Evolutionary conservation across 768 basidiomycete species (phyloP).

Genomic region (Sporobolomyces phaffii): DNA sequence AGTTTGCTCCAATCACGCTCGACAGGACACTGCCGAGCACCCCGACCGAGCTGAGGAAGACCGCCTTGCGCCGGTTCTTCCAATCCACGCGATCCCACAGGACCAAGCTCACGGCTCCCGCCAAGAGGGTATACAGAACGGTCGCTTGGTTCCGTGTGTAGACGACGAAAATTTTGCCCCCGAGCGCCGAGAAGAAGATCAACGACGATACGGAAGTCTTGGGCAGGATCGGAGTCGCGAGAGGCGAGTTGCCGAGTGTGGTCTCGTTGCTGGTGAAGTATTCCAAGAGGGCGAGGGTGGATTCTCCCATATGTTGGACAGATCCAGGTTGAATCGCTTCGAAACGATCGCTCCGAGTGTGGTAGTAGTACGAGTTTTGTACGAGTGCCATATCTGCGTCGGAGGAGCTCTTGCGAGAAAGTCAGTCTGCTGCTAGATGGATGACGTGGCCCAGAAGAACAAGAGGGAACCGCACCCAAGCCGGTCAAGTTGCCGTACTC

Average conservation of each 20-base stretch:
- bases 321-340: conserved; percentile 53
- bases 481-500: conserved; percentile 78
- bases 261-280: conserved; percentile 64
- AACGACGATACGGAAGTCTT: conserved; percentile 51
- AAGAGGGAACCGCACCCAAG: no score
- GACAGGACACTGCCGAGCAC: conserved; percentile 56
- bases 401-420: no score
- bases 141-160: conserved; percentile 45
- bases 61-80: conserved; percentile 23
- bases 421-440: no score
- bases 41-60: conserved; percentile 52
- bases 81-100: conserved; percentile 38
- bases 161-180: conserved; percentile 60
- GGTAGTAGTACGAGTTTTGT: conserved; percentile 81
- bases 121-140: conserved; percentile 29
- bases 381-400: conserved; percentile 96
- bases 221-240: conserved; percentile 55
- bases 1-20: conserved; percentile 61
- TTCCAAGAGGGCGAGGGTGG: conserved; percentile 68
- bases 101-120: conserved; percentile 31
- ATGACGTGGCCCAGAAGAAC: no score
- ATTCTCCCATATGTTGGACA: conserved; percentile 84
- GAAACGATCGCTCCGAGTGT: conserved; percentile 53
- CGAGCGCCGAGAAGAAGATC: conserved; percentile 71
- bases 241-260: conserved; percentile 40